Base-by-base conservation (phyloP, 2,329 filamentous ascomycete species). In the Penicillium sp. region DNA sequence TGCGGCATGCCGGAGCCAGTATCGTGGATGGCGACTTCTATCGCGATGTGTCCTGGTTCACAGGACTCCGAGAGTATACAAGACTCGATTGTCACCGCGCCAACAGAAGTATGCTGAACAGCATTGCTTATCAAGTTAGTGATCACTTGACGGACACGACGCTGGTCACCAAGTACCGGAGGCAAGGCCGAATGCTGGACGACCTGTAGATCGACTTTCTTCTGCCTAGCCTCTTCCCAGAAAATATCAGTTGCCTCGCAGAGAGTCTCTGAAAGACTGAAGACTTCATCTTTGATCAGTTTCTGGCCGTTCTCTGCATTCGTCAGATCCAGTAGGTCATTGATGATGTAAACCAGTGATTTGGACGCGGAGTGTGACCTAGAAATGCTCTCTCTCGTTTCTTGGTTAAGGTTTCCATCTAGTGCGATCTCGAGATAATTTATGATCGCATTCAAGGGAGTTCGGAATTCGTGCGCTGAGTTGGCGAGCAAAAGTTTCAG, bases 361-460 rank as follows among this genome's bases (percentile, higher is more conserved):
- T 95, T 95, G 0, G 91, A 96, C 2, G 91, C 91, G 0, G 91
- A 95, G 68, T 96, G 91, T 1, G 91, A 95, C 61, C 86, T 87
- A 0, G 89, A 82, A 2, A 96, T 77, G 56, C 94, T 94, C 7
- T 96, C 91, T 21, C 91, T 80, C 0, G 90, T 95, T 68, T 95
- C 91, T 33, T 85, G 79, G 59, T 95, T 91, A 2, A 96, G 78
- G 0, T 79, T 77, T 0, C 90, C 90, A 72, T 96, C 92, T 1
- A 96, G 76, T 0, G 91, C 91, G 61, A 96, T 95, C 63, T 96
- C 91, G 1, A 96, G 82, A 63, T 94, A 96, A 63, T 96, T 96
- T 73, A 96, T 95, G 65, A 96, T 95, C n/a, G 91, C 91, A 63
- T 96, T 96, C 2, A 96, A 77, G 0, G 91, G 91, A 1, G 91